phyloP scores from a whole-genome alignment of 129 eudicot species.

The Centrapalus pauciflorus region DNA sequence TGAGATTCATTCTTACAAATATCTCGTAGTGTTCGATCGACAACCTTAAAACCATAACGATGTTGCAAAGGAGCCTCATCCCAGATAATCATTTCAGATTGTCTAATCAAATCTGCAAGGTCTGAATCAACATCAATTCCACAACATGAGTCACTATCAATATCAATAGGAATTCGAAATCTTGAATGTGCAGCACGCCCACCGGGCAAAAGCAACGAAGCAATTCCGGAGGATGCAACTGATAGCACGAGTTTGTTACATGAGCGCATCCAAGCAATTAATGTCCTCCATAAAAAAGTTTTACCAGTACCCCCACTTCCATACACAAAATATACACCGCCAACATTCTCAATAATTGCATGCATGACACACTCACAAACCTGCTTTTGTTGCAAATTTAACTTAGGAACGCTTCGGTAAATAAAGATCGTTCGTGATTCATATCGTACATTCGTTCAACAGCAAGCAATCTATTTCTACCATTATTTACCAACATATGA shows the following conservation, averaged over 20 bases:
- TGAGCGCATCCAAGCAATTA: neutral
- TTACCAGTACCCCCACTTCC: neutral
- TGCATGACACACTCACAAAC: neutral
- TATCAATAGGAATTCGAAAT: neutral
- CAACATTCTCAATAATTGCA: neutral
- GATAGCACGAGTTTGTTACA: neutral
- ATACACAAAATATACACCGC: neutral
- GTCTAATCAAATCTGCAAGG: neutral
- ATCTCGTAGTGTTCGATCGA: neutral
- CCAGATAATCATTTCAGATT: neutral
- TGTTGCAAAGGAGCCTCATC: slow-evolving; percentile 1
- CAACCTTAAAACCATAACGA: neutral
- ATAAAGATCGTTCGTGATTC: neutral
- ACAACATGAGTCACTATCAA: neutral
- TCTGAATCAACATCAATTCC: neutral
- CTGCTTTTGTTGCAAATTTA: neutral
- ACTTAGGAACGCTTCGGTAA: neutral
- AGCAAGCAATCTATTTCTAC: neutral
- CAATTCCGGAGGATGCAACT: neutral
- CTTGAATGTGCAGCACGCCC: neutral
- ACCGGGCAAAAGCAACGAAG: neutral
- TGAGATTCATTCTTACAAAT: too few species aligned
- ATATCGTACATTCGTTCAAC: neutral
- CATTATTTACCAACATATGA: neutral
- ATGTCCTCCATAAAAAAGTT: neutral